Conservation (phyloP, 495 filamentous ascomycete species). For the Daldinia bambusicola region DNA sequence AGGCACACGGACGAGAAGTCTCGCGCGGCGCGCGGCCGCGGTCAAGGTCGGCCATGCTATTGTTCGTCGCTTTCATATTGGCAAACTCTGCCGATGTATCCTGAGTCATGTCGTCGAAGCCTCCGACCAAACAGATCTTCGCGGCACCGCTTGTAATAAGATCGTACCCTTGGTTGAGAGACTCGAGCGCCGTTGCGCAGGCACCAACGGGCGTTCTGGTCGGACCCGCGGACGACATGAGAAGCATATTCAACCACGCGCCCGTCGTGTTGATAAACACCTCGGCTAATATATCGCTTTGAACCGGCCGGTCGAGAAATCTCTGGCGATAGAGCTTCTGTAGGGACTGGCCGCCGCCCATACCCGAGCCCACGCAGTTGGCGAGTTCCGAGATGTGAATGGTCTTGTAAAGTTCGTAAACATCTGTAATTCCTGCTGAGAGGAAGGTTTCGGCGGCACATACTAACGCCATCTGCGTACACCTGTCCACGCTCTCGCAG, state of each 20-base stretch:
- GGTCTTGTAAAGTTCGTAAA: slow-evolving; percentile 98
- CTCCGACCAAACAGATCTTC: slow-evolving; percentile 95
- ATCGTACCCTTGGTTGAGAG: slow-evolving; percentile 95
- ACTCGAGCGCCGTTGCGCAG: slow-evolving; percentile 96
- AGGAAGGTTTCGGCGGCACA: slow-evolving; percentile 90
- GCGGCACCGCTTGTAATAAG: slow-evolving; percentile 96
- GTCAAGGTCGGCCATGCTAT: slow-evolving; percentile 90
- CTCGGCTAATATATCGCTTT: slow-evolving; percentile 98
- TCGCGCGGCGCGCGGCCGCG: slow-evolving; percentile 93
- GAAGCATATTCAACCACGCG: slow-evolving; percentile 98
- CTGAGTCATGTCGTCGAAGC: slow-evolving; percentile 98
- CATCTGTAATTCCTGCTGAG: slow-evolving; percentile 93
- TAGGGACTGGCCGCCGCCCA: slow-evolving; percentile 89
- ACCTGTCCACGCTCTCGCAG: slow-evolving; percentile 93
- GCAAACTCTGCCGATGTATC: slow-evolving; percentile 98
- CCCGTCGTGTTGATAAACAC: slow-evolving; percentile 99
- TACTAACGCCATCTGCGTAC: slow-evolving; percentile 92
- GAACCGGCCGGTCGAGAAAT: slow-evolving; percentile 90
- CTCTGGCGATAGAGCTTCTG: slow-evolving; percentile 97
- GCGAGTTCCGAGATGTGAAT: slow-evolving; percentile 96
- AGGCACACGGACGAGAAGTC: slow-evolving; percentile 96
- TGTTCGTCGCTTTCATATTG: slow-evolving; percentile 99
- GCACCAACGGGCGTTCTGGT: slow-evolving; percentile 98
- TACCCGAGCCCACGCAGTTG: slow-evolving; percentile 96
- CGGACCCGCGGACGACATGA: slow-evolving; percentile 93